A percentile compares a stretch with the other conserved stretches of the same genome.
Evolutionary conservation across 257 asterid genomes (phyloP).

Genomic region (Penstemon barbatus): DNA sequence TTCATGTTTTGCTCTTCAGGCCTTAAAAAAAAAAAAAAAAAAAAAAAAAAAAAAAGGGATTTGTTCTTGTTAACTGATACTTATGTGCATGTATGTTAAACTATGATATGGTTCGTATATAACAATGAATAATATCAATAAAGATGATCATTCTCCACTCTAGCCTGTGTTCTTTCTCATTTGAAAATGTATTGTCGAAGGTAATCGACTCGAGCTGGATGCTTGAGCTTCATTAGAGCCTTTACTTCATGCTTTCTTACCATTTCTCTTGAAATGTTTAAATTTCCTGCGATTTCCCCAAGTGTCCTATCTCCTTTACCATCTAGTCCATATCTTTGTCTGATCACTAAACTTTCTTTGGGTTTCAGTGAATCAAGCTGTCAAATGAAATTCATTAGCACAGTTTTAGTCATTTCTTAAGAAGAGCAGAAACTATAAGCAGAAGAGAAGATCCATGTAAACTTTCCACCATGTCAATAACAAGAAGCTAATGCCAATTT

Average conservation of each 20-base stretch:
- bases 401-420: constrained; percentile 11
- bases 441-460: background rate
- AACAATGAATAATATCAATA: constrained; percentile 25
- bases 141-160: constrained; percentile 28
- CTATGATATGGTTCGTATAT: background rate
- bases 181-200: constrained; percentile 66
- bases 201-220: constrained; percentile 84
- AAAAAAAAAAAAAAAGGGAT: too few species aligned
- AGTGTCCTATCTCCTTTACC: constrained; percentile 91
- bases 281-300: constrained; percentile 93
- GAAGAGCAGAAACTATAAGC: background rate
- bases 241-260: constrained; percentile 89
- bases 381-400: constrained; percentile 8
- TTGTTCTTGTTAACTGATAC: constrained; percentile 30
- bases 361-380: constrained; percentile 99
- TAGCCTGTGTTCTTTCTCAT: constrained; percentile 31
- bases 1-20: constrained; percentile 22
- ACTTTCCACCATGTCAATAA: background rate
- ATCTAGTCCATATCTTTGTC: constrained; percentile 94
- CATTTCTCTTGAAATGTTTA: constrained; percentile 93
- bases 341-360: constrained; percentile 88
- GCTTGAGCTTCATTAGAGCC: constrained; percentile 98
- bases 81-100: constrained; percentile 26
- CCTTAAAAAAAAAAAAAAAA: constrained; percentile 26
- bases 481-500: background rate